phyloP scores from a whole-genome alignment of 805 yeast genomes.

The Starmerella stigmatis region DNA sequence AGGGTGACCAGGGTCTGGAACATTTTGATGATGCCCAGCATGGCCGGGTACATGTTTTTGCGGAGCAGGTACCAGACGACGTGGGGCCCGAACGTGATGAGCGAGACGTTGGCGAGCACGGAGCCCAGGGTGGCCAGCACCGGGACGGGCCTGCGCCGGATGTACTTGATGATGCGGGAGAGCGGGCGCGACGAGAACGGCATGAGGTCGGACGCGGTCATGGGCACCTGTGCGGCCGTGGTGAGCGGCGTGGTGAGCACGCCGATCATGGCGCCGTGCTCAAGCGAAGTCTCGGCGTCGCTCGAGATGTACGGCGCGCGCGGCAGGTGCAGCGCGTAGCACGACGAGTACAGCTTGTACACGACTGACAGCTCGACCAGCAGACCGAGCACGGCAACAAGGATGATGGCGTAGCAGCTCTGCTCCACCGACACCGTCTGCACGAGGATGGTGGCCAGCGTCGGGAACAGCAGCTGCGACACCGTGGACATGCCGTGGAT shows the following conservation, averaged over 20 bases:
- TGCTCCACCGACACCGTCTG: slow-evolving; percentile 6
- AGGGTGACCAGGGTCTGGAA: slow-evolving; percentile 18
- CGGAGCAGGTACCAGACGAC: slow-evolving; percentile 19
- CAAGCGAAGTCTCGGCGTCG: slow-evolving; percentile 4
- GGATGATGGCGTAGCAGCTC: slow-evolving; percentile 8
- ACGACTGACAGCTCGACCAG: slow-evolving; percentile 20
- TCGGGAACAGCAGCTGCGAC: slow-evolving; percentile 15
- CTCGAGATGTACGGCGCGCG: slow-evolving; percentile 7
- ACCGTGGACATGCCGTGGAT: slow-evolving; percentile 15
- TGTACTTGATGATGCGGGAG: slow-evolving; percentile 16
- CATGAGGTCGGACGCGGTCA: neutral
- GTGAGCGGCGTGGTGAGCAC: slow-evolving; percentile 16
- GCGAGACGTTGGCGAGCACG: slow-evolving; percentile 18
- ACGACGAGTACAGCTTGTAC: slow-evolving; percentile 22
- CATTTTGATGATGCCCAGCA: slow-evolving; percentile 16
- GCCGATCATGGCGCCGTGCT: slow-evolving; percentile 15
- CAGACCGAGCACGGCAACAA: slow-evolving; percentile 10
- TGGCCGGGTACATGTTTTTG: slow-evolving; percentile 10
- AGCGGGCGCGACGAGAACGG: slow-evolving; percentile 15
- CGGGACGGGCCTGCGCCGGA: slow-evolving; percentile 22
- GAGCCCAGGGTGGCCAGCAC: slow-evolving; percentile 21
- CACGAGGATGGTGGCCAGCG: slow-evolving; percentile 12
- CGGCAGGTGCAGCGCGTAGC: slow-evolving; percentile 25
- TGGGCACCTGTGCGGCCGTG: neutral
- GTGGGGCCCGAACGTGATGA: slow-evolving; percentile 23